These are phyloP conservation scores for Penicillium sp. DNA, from an alignment of 2,329 filamentous ascomycete genomes.

Conservation along the genomic window DNA sequence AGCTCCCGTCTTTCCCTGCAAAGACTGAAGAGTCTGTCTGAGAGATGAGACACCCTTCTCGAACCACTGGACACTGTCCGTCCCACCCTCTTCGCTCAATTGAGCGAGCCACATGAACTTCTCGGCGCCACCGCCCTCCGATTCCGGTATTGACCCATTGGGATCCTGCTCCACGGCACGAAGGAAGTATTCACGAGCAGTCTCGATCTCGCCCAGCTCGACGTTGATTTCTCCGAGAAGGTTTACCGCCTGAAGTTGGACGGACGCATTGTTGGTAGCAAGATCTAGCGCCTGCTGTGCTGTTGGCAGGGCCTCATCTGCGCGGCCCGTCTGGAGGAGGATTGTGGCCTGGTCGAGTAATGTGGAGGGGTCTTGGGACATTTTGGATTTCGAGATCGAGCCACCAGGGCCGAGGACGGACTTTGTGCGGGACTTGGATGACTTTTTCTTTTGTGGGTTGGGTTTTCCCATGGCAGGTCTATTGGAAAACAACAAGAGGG, in stretches of 20 bases:
- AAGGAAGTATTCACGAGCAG: constrained; percentile 74
- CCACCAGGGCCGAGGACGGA: constrained; percentile 51
- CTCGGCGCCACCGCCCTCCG: constrained; percentile 80
- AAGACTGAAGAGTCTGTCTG: constrained; percentile 69
- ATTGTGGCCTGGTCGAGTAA: constrained; percentile 63
- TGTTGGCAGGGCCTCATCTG: constrained; percentile 61
- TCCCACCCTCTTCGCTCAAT: constrained; percentile 70
- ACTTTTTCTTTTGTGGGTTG: constrained; percentile 55
- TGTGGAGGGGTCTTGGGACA: constrained; percentile 59
- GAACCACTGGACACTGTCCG: constrained; percentile 66
- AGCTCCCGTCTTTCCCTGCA: constrained; percentile 59
- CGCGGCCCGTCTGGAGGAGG: constrained; percentile 64
- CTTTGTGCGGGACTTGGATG: constrained; percentile 50
- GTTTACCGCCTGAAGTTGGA: constrained; percentile 67
- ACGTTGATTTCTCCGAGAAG: constrained; percentile 82
- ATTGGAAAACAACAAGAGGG: constrained; percentile 9
- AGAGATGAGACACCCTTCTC: constrained; percentile 72
- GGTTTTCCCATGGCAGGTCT: constrained; percentile 58
- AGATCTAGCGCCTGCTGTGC: constrained; percentile 60
- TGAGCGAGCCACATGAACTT: constrained; percentile 97
- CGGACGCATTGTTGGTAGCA: constrained; percentile 41
- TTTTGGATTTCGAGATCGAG: constrained; percentile 49
- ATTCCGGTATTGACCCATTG: constrained; percentile 72
- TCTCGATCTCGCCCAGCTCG: constrained; percentile 79
- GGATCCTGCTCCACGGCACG: constrained; percentile 77